Percentiles rank a stretch among this genome's conserved stretches.
These are phyloP conservation scores for Elaeagnus macrophylla DNA, from an alignment of 306 rosid species.

Conservation along the genomic window DNA sequence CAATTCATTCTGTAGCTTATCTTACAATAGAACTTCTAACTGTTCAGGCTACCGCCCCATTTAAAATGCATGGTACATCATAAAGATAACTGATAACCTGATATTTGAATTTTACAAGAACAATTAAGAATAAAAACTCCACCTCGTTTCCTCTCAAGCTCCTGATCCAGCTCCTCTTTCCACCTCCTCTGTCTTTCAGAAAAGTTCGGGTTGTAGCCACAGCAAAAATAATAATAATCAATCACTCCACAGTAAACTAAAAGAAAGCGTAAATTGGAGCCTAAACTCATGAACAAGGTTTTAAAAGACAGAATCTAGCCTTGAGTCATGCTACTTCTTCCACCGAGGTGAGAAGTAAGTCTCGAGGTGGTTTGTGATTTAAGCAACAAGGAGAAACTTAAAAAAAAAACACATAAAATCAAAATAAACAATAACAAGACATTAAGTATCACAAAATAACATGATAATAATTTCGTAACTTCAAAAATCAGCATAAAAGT, in stretches of 20 bases:
- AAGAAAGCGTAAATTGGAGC: not conserved
- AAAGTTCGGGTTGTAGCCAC: conserved; percentile 50
- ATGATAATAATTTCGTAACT: too few relatives aligned
- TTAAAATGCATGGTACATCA: not conserved
- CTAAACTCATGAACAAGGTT: not conserved
- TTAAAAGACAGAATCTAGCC: conserved; percentile 9
- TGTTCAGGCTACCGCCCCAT: not conserved
- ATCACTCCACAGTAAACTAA: conserved; percentile 8
- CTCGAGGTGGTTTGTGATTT: too few relatives aligned
- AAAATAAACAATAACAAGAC: too few relatives aligned
- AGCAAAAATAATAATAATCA: conserved; percentile 7
- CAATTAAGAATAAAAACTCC: conserved; percentile 8
- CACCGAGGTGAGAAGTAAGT: too few relatives aligned
- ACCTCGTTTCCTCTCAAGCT: conserved; percentile 98
- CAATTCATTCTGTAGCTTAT: too few relatives aligned
- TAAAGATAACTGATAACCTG: not conserved
- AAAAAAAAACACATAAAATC: too few relatives aligned
- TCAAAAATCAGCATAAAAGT: too few relatives aligned
- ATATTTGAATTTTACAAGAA: conserved; percentile 3
- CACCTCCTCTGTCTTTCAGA: conserved; percentile 91
- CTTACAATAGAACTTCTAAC: not conserved
- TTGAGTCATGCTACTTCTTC: too few relatives aligned
- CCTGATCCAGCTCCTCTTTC: conserved; percentile 98
- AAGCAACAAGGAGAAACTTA: too few relatives aligned
- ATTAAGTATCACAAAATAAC: too few relatives aligned